phyloP scores from a whole-genome alignment of 2,329 filamentous ascomycete species.

The Fusarium liriodendri region DNA sequence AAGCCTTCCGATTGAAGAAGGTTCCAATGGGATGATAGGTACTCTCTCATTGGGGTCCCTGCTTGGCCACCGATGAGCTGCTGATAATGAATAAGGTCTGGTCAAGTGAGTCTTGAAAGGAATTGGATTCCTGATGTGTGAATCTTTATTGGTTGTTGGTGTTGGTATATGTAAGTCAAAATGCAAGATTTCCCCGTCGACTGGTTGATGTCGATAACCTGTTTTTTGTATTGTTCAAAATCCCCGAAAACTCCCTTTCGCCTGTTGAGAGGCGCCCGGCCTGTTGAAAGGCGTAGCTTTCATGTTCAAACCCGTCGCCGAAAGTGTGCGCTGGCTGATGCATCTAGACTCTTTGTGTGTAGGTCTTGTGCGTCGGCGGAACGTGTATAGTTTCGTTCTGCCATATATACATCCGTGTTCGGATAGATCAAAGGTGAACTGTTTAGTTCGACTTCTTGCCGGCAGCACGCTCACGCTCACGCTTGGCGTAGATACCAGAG shows the following conservation, averaged over 20 bases:
- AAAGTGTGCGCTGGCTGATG: constrained; percentile 21
- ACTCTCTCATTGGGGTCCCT: background rate
- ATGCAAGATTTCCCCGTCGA: constrained; percentile 21
- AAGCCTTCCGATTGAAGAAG: background rate
- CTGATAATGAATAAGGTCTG: too few species aligned
- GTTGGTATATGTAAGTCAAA: constrained; percentile 27
- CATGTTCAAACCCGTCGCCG: constrained; percentile 32
- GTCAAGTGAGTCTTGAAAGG: background rate
- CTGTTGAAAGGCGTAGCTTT: constrained; percentile 45
- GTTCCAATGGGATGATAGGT: background rate
- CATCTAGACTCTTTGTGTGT: constrained; percentile 4
- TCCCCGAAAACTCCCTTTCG: constrained; percentile 37
- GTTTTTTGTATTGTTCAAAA: constrained; percentile 19
- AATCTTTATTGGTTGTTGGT: constrained; percentile 21
- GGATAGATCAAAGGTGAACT: background rate
- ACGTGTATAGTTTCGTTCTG: constrained; percentile 1
- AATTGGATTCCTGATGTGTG: constrained; percentile 1
- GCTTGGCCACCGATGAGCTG: background rate
- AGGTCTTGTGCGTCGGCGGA: background rate
- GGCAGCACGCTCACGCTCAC: constrained; percentile 69
- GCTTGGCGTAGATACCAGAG: constrained; percentile 89
- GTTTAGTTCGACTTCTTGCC: constrained; percentile 65
- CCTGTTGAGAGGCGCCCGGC: constrained; percentile 44
- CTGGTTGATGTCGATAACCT: constrained; percentile 34
- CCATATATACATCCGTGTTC: constrained; percentile 14